Base-by-base conservation (phyloP, 768 basidiomycete species). In the Amanita exitialis region DNA sequence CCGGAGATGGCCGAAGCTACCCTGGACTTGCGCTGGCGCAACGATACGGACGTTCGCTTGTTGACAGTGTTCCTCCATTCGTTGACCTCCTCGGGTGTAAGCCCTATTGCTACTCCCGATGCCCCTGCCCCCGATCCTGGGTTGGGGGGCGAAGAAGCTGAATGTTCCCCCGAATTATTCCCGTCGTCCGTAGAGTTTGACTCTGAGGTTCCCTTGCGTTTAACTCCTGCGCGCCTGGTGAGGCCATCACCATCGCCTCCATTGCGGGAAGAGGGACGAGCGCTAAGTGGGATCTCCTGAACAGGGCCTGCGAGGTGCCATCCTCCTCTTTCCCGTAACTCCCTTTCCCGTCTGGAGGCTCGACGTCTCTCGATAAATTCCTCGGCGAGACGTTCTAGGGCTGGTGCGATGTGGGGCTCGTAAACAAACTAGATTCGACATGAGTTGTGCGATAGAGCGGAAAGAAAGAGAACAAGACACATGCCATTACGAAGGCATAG, bases 351-450 rank as follows among this genome's bases (percentile, higher is more conserved):
- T 12, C 44, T 27, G n/a, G n/a, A 32, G 13, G 36, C 36, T n/a
- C 23, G 23, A 37, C 47, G 47, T 15, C 36, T 36, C 27, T 49
- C 47, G 27, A 49, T 13, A 39, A 38, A 49, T 37, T 38, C 36
- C 37, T 49, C 47, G 4, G 47, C 47, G 25, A 49, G 47, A 8
- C 47, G 35, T n/a, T 49, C 47, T 36, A 49, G 47, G n/a, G 23
- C 47, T 28, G 47, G 47, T 15, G 47, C 47, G 34, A 49, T 37
- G 25, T 49, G 47, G 7, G 47, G 47, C 41, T 49, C 47, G 35
- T 49, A 49, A 25, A 49, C 25, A n/a, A 37, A 49, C 47, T 49
- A 20, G n/a, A 6, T 38, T 18, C 10, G 2, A 25, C 5, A 23
- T 25, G 27, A 44, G 43, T 32, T 16, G 16, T 8, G 1, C 3